phyloP scores from a whole-genome alignment of 441 rosid genomes.

The Adansonia gregorii region DNA sequence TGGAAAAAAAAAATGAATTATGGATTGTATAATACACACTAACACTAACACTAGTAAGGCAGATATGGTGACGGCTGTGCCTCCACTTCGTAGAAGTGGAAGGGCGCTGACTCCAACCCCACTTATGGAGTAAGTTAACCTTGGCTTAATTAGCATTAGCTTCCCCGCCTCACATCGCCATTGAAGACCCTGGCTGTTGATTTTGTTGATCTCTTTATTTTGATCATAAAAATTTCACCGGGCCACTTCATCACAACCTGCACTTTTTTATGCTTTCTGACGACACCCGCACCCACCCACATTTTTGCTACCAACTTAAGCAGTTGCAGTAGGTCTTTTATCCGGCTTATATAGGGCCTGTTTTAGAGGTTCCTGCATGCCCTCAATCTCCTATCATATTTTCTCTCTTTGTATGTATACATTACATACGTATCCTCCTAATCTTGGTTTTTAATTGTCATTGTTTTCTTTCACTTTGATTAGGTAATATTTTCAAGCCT shows the following conservation, averaged over 20 bases:
- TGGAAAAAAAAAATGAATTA: neutral
- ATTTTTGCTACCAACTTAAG: neutral
- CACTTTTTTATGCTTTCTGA: constrained; percentile 35
- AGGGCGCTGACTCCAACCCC: constrained; percentile 50
- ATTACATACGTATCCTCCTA: too few species aligned
- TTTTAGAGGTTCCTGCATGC: neutral
- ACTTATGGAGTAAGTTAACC: constrained; percentile 19
- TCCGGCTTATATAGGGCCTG: neutral
- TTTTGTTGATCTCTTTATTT: too few species aligned
- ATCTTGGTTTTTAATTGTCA: neutral
- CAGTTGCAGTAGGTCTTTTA: neutral
- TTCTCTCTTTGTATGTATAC: neutral
- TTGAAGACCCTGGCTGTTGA: constrained; percentile 21
- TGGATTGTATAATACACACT: neutral
- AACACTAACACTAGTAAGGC: neutral
- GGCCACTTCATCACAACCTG: neutral
- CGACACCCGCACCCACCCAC: constrained; percentile 40
- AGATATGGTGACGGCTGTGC: neutral
- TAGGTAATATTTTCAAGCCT: neutral
- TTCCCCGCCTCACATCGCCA: too few species aligned
- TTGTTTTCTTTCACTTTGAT: neutral
- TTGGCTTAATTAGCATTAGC: too few species aligned
- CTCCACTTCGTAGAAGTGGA: constrained; percentile 36
- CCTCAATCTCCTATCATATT: neutral
- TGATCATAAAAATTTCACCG: neutral